Evolutionary conservation across 108 stramenopile genomes (phyloP).

Genomic region (Discostella stelligeroides): DNA sequence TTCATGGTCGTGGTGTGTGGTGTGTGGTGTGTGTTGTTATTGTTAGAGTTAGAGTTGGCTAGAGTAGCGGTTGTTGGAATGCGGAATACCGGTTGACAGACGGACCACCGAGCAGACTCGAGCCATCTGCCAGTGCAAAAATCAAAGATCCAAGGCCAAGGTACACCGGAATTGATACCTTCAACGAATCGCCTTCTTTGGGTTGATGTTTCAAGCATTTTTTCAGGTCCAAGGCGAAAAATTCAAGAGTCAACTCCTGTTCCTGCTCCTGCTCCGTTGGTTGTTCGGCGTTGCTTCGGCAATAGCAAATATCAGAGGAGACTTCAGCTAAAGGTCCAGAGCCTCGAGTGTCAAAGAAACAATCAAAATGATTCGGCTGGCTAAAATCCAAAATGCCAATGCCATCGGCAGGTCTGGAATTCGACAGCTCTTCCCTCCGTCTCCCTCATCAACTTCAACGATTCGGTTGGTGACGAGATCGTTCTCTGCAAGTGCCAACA

Average conservation of each 20-base stretch:
- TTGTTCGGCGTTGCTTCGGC: not conserved
- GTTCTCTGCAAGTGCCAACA: conserved; percentile 31
- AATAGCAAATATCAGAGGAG: not conserved
- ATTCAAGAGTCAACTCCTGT: not conserved
- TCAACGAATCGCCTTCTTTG: too few species aligned
- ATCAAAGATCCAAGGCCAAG: not conserved
- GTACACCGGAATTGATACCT: too few species aligned
- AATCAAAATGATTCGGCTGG: conserved; percentile 13
- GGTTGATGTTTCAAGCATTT: too few species aligned
- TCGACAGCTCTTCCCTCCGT: not conserved
- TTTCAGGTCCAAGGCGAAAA: too few species aligned
- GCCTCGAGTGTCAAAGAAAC: not conserved
- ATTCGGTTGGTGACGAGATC: not conserved
- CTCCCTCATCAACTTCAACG: conserved; percentile 7
- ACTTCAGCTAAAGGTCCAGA: not conserved
- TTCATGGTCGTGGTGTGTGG: too few species aligned
- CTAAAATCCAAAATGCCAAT: not conserved
- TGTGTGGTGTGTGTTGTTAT: too few species aligned
- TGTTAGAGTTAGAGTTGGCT: too few species aligned
- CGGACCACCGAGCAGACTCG: not conserved
- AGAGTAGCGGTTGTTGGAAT: not conserved
- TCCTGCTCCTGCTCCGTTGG: not conserved
- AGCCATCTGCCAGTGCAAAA: not conserved
- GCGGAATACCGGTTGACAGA: not conserved
- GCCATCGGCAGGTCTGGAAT: not conserved